Conservation (phyloP, 257 asterid genomes). For the Phtheirospermum japonicum region DNA sequence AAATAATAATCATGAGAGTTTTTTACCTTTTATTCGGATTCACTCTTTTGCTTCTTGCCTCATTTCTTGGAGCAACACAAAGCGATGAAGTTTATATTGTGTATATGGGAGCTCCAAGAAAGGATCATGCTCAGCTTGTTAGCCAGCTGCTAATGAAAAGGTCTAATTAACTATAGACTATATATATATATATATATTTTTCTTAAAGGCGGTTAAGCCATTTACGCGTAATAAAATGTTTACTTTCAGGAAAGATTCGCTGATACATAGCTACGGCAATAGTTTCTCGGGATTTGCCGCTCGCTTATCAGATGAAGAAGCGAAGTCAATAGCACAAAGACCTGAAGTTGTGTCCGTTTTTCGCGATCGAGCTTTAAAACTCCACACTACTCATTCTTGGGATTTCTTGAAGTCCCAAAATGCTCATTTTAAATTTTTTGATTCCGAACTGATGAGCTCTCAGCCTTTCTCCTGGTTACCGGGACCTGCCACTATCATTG, state of each 20-base stretch:
- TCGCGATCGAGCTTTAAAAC: constrained; percentile 59
- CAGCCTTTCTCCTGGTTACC: constrained; percentile 28
- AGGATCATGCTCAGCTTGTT: no score
- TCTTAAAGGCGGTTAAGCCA: no score
- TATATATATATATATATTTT: no score
- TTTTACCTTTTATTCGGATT: no score
- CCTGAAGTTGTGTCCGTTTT: constrained; percentile 83
- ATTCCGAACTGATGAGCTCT: constrained; percentile 4
- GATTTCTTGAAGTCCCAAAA: constrained; percentile 63
- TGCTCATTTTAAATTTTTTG: constrained; percentile 32
- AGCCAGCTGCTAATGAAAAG: no score
- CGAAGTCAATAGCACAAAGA: constrained; percentile 42
- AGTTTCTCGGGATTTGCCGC: constrained; percentile 82
- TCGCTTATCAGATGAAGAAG: constrained; percentile 62
- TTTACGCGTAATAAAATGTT: no score
- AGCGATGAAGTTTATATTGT: no score
- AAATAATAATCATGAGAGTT: no score
- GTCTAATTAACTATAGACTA: no score
- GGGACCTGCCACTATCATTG: constrained; percentile 61
- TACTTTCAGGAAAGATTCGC: constrained; percentile 56
- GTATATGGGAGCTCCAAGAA: no score
- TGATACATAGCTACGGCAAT: constrained; percentile 50
- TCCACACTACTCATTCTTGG: constrained; percentile 95
- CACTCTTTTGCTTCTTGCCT: no score
- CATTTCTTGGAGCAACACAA: no score